phyloP scores from a whole-genome alignment of 1,139 yeast genomes.

The Hyphopichia burtonii region DNA sequence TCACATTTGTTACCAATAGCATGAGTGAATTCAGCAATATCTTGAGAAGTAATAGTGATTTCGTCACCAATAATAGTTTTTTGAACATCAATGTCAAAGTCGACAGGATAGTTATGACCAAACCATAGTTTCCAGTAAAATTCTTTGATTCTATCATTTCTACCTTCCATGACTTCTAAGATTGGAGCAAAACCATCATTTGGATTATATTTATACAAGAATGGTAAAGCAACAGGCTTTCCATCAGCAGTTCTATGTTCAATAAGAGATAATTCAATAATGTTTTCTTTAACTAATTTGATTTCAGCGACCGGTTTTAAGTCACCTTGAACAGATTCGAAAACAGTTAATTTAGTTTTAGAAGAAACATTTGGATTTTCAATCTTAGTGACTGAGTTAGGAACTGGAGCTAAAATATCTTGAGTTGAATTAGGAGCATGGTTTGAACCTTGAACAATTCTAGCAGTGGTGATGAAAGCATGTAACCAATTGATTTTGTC shows the following conservation, averaged over 20 bases:
- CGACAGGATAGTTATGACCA: slow-evolving; percentile 58
- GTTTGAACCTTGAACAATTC: slow-evolving; percentile 81
- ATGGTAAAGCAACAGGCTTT: slow-evolving; percentile 69
- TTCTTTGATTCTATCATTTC: slow-evolving; percentile 90
- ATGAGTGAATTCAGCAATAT: slow-evolving; percentile 89
- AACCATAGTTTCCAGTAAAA: slow-evolving; percentile 99
- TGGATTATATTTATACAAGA: slow-evolving; percentile 78
- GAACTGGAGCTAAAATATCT: slow-evolving; percentile 74
- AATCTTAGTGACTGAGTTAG: slow-evolving; percentile 65
- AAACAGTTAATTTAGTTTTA: slow-evolving; percentile 62
- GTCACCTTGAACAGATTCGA: slow-evolving; percentile 73
- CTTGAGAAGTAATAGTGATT: slow-evolving; percentile 68
- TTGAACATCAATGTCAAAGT: slow-evolving; percentile 67
- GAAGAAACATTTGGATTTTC: slow-evolving; percentile 47
- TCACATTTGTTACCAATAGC: slow-evolving; percentile 97
- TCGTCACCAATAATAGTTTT: slow-evolving; percentile 71
- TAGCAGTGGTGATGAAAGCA: slow-evolving; percentile 77
- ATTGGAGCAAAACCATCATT: slow-evolving; percentile 94
- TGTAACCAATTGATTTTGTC: slow-evolving; percentile 81
- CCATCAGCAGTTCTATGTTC: slow-evolving; percentile 87
- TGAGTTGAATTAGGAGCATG: slow-evolving; percentile 78
- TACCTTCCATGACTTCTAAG: slow-evolving; percentile 81
- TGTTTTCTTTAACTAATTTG: slow-evolving; percentile 42
- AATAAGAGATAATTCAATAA: slow-evolving; percentile 70
- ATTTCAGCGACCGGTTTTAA: slow-evolving; percentile 68